Base-by-base conservation (phyloP, 73 alveolate genomes). In the Paramecium primaurelia region DNA sequence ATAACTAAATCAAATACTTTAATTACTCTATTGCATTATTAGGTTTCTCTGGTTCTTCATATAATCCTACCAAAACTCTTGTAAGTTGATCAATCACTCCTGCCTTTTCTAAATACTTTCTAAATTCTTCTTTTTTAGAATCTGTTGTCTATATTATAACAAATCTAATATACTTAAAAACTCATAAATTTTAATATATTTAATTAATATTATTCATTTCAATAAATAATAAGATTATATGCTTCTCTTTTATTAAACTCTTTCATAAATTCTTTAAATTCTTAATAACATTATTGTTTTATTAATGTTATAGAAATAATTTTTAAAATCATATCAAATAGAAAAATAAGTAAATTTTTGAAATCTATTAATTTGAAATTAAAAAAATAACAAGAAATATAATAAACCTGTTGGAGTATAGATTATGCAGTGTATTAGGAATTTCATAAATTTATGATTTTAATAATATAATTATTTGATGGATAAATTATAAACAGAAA, bases 21-120 rank as follows among this genome's bases (percentile, higher is more conserved):
- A 40, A 30, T 93, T 77, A 95, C 88, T 97, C 99, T 45, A 95
- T 93, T 20, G 99, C 99, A 94, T 94, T 95, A 86, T 92, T 64
- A 38, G 99, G 99, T 92, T 97, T 97, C 83, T 97, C 99, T 83
- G 98, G 97, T 88, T 97, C 99, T 73, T 97, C 99, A 93, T 97
- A 97, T 36, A 97, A 95, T 37, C 98, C 98, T 64, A 94, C 99
- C 25, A 97, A 93, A 4, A 97, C 99, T 94, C 97, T 96, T 0
- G 98, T 97, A 34, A 97, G 93, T 91, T 96, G 95, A 71, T 97
- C 99, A 7, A 97, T 95, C 32, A 97, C 98, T 12, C 99, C 99
- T 38, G 97, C 95, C 92, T 97, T 96, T 85, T 97, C 99, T 68
- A 97, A 92, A 94, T 97, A 97, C 86, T 94, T 90, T 93, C 99